Evolutionary conservation across 148 eudicot genomes (phyloP).

Genomic region (Silene latifolia): DNA sequence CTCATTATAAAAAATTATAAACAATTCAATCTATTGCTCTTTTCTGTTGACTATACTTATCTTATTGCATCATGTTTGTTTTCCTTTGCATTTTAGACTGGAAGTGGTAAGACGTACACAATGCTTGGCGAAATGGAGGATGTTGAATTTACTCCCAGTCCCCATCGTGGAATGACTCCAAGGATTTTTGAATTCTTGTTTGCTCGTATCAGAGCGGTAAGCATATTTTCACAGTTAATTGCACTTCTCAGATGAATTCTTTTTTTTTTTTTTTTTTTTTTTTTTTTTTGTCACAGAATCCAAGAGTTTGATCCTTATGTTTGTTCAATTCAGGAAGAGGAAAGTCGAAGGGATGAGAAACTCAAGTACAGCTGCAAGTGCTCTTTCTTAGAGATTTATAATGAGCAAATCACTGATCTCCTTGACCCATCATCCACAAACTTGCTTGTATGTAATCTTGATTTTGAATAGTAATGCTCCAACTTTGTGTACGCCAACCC

Average conservation of each 20-base stretch:
- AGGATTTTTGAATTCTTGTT: slow-evolving; percentile 95
- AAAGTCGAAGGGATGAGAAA: slow-evolving; percentile 85
- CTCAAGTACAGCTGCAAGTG: slow-evolving; percentile 85
- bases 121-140: slow-evolving; percentile 97
- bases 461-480: neutral
- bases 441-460: slow-evolving; percentile 57
- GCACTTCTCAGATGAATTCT: slow-evolving; percentile 7
- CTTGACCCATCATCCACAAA: slow-evolving; percentile 94
- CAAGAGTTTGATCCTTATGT: slow-evolving; percentile 10
- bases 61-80: neutral
- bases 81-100: slow-evolving; percentile 46
- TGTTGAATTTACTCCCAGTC: slow-evolving; percentile 71
- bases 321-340: slow-evolving; percentile 69
- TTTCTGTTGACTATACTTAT: too few species aligned
- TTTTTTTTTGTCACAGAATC: neutral
- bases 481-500: neutral
- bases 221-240: neutral
- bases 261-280: neutral
- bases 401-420: slow-evolving; percentile 93
- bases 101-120: slow-evolving; percentile 96
- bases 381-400: slow-evolving; percentile 94
- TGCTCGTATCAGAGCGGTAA: slow-evolving; percentile 95
- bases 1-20: neutral
- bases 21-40: neutral
- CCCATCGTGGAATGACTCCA: slow-evolving; percentile 93